These are phyloP conservation scores for Podospora bellae-mahoneyi DNA, from an alignment of 495 filamentous ascomycete genomes.

Conservation along the genomic window DNA sequence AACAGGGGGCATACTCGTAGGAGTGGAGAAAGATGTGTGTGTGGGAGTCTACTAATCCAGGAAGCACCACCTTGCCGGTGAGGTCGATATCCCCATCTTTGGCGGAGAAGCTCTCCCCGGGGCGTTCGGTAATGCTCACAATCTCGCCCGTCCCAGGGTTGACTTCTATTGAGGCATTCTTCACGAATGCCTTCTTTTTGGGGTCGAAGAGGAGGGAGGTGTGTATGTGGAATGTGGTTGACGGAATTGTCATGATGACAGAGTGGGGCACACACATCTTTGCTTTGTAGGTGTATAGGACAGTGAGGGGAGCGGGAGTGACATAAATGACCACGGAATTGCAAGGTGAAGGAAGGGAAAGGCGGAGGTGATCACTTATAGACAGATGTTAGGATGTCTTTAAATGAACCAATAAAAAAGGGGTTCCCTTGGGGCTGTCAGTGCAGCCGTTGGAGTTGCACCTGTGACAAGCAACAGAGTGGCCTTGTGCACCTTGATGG, in stretches of 20 bases:
- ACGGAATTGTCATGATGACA: neutral
- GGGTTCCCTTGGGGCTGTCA: neutral
- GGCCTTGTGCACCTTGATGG: conserved; percentile 3
- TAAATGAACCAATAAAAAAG: neutral
- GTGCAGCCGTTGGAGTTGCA: neutral
- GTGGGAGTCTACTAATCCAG: conserved; percentile 53
- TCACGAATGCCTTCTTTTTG: conserved; percentile 42
- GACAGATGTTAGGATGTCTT: neutral
- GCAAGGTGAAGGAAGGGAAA: neutral
- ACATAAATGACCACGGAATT: neutral
- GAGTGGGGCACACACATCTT: neutral
- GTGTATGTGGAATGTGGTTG: conserved; percentile 37
- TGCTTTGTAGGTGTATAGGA: neutral
- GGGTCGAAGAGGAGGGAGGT: conserved; percentile 50
- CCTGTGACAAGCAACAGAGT: neutral
- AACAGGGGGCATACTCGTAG: conserved; percentile 30
- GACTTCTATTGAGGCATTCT: conserved; percentile 41
- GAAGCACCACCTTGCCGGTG: conserved; percentile 44
- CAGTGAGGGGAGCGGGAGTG: neutral
- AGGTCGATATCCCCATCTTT: conserved; percentile 41
- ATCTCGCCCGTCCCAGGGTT: conserved; percentile 43
- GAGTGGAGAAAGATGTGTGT: conserved; percentile 53
- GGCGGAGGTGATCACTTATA: neutral
- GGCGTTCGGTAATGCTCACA: conserved; percentile 33
- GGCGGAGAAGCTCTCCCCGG: conserved; percentile 11